Evolutionary conservation across 352 stramenopile species (phyloP).

Genomic region (Phytophthora fragariaefolia): DNA sequence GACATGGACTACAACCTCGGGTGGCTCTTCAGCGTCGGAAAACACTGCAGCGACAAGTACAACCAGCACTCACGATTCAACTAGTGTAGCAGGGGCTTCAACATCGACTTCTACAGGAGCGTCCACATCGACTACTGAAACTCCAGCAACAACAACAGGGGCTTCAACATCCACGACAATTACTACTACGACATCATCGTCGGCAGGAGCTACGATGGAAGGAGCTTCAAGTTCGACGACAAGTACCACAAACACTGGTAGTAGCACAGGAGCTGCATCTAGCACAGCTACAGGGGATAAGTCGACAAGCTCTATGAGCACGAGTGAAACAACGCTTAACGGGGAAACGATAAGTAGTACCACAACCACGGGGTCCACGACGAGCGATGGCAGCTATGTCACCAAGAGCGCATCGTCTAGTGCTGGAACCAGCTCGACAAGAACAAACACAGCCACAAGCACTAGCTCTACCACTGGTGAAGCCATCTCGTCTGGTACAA

Average conservation of each 20-base stretch:
- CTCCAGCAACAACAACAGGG: too few relatives aligned
- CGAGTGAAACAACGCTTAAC: constrained; percentile 7
- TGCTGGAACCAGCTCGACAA: constrained; percentile 9
- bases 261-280: not conserved
- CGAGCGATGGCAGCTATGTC: not conserved
- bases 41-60: constrained; percentile 11
- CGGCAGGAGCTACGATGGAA: constrained; percentile 17
- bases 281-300: constrained; percentile 13
- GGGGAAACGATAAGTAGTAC: not conserved
- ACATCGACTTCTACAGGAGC: too few relatives aligned
- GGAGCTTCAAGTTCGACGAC: constrained; percentile 14
- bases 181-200: constrained; percentile 14
- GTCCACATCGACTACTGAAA: too few relatives aligned
- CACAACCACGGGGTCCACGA: constrained; percentile 9
- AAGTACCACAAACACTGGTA: constrained; percentile 5
- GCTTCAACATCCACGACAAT: constrained; percentile 14
- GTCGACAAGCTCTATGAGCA: constrained; percentile 17
- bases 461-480: constrained; percentile 4
- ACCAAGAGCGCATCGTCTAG: constrained; percentile 7
- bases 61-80: constrained; percentile 5
- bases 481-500: not conserved
- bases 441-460: constrained; percentile 6
- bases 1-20: constrained; percentile 13
- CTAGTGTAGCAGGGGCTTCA: constrained; percentile 7
- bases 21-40: constrained; percentile 1